A percentile compares a stretch with the other conserved stretches of the same genome.
Conservation (phyloP, 352 stramenopile species). For the Phytophthora ramorum region DNA sequence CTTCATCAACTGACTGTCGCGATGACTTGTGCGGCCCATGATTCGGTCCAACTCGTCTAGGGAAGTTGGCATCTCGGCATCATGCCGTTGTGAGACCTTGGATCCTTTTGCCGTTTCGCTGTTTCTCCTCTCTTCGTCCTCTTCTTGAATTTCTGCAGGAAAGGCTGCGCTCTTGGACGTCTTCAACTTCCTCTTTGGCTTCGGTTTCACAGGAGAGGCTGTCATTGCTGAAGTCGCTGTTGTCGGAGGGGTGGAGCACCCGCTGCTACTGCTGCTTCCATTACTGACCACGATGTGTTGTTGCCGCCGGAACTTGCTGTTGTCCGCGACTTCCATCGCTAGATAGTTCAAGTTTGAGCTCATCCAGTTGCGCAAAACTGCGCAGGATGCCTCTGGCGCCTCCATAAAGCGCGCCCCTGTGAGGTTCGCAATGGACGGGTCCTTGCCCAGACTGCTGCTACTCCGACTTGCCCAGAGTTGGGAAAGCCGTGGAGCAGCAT, state of each 20-base stretch:
- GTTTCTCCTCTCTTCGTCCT: slow-evolving; percentile 35
- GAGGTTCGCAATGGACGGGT: slow-evolving; percentile 51
- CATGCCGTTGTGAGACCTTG: slow-evolving; percentile 25
- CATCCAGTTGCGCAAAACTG: slow-evolving; percentile 66
- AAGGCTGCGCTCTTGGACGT: slow-evolving; percentile 46
- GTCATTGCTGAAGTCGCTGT: slow-evolving; percentile 32
- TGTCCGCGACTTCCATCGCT: slow-evolving; percentile 54
- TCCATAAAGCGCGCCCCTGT: slow-evolving; percentile 42
- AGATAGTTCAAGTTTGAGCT: slow-evolving; percentile 51
- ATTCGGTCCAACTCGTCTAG: slow-evolving; percentile 62
- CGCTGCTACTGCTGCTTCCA: slow-evolving; percentile 34
- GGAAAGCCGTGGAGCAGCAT: slow-evolving; percentile 66
- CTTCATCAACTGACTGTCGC: slow-evolving; percentile 76
- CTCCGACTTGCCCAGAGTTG: slow-evolving; percentile 59
- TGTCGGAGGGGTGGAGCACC: slow-evolving; percentile 29
- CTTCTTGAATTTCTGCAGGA: slow-evolving; percentile 41
- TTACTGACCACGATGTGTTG: slow-evolving; percentile 43
- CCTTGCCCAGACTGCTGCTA: slow-evolving; percentile 41
- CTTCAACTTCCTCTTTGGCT: slow-evolving; percentile 62
- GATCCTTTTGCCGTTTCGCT: slow-evolving; percentile 20
- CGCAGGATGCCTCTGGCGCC: slow-evolving; percentile 50
- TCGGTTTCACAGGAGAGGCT: slow-evolving; percentile 28
- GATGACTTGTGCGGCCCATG: slow-evolving; percentile 66
- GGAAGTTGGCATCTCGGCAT: slow-evolving; percentile 40
- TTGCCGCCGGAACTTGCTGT: slow-evolving; percentile 60